Evolutionary conservation across 139 green algal genomes (phyloP).

Genomic region (Trebouxia sp.): DNA sequence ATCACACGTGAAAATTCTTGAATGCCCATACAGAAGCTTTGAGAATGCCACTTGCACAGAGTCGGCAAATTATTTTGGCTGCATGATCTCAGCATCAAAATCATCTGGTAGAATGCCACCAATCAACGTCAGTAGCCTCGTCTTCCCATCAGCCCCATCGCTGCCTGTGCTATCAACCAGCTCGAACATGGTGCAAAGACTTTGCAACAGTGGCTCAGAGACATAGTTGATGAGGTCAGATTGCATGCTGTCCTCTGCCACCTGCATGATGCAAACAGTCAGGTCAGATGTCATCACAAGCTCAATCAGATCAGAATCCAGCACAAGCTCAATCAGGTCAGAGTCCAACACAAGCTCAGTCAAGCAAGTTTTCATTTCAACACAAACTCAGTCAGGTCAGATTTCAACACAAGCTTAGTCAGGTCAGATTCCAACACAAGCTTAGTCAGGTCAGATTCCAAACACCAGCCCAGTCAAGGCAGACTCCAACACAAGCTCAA

Average conservation of each 20-base stretch:
- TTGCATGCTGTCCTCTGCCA: slow-evolving; percentile 19
- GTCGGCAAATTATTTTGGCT: neutral
- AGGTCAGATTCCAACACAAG: no score
- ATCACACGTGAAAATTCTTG: no score
- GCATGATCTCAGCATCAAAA: slow-evolving; percentile 23
- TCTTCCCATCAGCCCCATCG: slow-evolving; percentile 26
- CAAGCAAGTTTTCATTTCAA: no score
- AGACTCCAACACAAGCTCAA: no score
- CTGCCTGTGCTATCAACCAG: slow-evolving; percentile 17
- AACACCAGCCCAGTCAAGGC: no score
- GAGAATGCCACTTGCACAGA: no score
- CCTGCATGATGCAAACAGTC: neutral
- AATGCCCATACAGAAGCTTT: neutral
- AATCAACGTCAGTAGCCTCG: slow-evolving; percentile 18
- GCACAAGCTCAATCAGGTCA: no score
- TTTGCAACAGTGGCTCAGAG: slow-evolving; percentile 27
- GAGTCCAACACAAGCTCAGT: no score
- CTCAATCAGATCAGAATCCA: no score
- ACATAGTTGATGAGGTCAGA: slow-evolving; percentile 19
- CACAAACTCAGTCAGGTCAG: no score
- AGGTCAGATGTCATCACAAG: neutral
- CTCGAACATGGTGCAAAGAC: slow-evolving; percentile 32
- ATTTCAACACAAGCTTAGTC: no score
- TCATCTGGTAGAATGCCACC: slow-evolving; percentile 29
- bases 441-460: no score